These are phyloP conservation scores for Phytophthora kernoviae DNA, from an alignment of 352 stramenopile species.

Conservation along the genomic window DNA sequence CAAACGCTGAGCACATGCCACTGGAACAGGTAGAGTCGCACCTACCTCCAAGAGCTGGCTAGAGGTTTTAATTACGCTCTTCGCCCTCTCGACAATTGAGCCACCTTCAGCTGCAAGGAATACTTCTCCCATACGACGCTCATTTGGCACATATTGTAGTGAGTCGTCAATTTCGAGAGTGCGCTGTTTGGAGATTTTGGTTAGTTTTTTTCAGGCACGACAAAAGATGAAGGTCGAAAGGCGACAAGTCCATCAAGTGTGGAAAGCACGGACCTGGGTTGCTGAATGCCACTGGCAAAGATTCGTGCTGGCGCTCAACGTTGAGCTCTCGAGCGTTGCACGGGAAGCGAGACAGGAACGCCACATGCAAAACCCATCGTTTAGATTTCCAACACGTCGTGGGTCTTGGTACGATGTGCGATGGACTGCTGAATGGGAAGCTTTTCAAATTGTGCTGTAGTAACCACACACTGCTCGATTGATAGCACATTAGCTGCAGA, in stretches of 20 bases:
- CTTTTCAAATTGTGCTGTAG: slow-evolving; percentile 1
- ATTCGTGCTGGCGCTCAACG: not conserved
- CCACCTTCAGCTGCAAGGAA: slow-evolving; percentile 6
- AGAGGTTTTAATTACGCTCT: slow-evolving; percentile 25
- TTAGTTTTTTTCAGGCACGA: not conserved
- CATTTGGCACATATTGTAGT: slow-evolving; percentile 34
- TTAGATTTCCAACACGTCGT: slow-evolving; percentile 23
- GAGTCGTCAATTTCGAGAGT: slow-evolving; percentile 28
- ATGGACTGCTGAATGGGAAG: not conserved
- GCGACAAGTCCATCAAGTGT: not conserved
- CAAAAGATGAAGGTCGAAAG: slow-evolving; percentile 9
- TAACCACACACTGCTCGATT: slow-evolving; percentile 10
- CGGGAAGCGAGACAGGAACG: slow-evolving; percentile 34
- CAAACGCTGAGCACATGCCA: not conserved
- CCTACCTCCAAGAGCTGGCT: slow-evolving; percentile 45
- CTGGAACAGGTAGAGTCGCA: not conserved
- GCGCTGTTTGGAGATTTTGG: slow-evolving; percentile 8
- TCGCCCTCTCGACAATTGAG: slow-evolving; percentile 22
- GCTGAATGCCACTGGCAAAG: slow-evolving; percentile 40
- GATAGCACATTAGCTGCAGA: not conserved
- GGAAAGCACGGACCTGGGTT: slow-evolving; percentile 23
- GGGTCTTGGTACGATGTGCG: not conserved
- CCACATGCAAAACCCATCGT: slow-evolving; percentile 30
- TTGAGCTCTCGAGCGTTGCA: not conserved
- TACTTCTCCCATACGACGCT: slow-evolving; percentile 16